Conservation (phyloP, 306 rosid genomes). For the Casuarina cunninghamiana region DNA sequence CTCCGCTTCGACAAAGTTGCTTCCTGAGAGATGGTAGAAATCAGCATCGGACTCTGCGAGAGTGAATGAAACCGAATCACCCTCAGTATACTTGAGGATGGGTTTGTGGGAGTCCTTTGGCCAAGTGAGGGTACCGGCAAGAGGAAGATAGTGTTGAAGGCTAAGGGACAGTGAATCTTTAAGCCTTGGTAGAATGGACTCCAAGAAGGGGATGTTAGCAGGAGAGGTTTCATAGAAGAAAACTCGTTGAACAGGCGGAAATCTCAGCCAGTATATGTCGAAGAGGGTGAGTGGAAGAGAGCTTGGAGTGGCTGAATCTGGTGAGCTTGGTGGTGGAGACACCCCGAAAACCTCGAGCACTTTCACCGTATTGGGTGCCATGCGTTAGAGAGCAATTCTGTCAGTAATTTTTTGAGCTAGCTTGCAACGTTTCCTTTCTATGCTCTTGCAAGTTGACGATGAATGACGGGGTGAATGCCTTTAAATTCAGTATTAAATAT, state of each 20-base stretch:
- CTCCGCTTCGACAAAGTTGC: too few relatives aligned
- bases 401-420: too few relatives aligned
- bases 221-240: slow-evolving; percentile 42
- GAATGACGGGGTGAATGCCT: too few relatives aligned
- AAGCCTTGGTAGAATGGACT: slow-evolving; percentile 13
- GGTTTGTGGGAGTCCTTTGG: too few relatives aligned
- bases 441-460: too few relatives aligned
- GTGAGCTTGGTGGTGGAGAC: slow-evolving; percentile 5
- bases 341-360: not conserved
- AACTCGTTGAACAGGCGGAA: slow-evolving; percentile 43
- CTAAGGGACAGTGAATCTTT: slow-evolving; percentile 47
- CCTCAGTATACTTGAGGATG: too few relatives aligned
- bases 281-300: slow-evolving; percentile 40
- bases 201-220: slow-evolving; percentile 19
- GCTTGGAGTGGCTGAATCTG: too few relatives aligned
- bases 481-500: too few relatives aligned
- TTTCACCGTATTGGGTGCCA: not conserved
- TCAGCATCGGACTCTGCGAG: too few relatives aligned
- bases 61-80: too few relatives aligned
- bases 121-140: slow-evolving; percentile 37
- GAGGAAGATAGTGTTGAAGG: slow-evolving; percentile 54
- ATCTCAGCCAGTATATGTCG: slow-evolving; percentile 47
- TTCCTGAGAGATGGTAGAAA: too few relatives aligned
- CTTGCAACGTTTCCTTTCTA: too few relatives aligned
- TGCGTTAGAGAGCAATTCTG: not conserved